phyloP scores from a whole-genome alignment of 495 filamentous ascomycete species.

The Chaetomium fimeti region DNA sequence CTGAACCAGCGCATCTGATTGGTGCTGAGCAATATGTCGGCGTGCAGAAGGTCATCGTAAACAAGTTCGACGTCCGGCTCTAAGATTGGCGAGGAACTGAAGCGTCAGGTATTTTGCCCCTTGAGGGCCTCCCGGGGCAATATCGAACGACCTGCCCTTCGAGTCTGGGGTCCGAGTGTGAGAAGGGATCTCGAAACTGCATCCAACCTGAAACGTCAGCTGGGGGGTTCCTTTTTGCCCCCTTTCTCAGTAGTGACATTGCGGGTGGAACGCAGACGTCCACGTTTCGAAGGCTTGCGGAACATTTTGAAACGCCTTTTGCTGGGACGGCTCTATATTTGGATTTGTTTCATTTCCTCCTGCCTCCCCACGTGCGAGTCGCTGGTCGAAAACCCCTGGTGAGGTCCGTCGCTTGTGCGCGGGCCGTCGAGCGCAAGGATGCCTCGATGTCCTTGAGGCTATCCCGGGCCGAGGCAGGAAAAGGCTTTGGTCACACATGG shows the following conservation, averaged over 20 bases:
- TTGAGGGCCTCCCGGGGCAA: neutral
- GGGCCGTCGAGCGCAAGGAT: neutral
- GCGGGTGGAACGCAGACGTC: constrained; percentile 9
- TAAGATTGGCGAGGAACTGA: constrained; percentile 1
- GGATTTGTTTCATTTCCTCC: constrained; percentile 20
- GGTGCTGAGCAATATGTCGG: neutral
- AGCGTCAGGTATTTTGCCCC: constrained; percentile 2
- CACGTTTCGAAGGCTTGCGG: constrained; percentile 31
- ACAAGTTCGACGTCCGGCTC: neutral
- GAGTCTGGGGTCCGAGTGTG: neutral
- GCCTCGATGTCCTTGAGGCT: neutral
- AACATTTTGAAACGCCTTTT: constrained; percentile 30
- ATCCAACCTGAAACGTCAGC: constrained; percentile 21
- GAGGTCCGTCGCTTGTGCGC: neutral
- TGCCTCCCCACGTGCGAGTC: constrained; percentile 23
- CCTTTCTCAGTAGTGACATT: neutral
- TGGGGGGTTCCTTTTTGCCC: neutral
- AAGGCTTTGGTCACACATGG: constrained; percentile 5
- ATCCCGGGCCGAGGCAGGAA: neutral
- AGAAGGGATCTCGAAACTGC: neutral
- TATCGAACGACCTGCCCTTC: neutral
- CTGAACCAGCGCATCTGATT: constrained; percentile 11
- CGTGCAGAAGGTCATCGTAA: constrained; percentile 11
- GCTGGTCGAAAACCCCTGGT: neutral
- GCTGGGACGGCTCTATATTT: constrained; percentile 24